Percentiles rank a stretch among this genome's conserved stretches.
Conservation (phyloP, 2,329 filamentous ascomycete species). For the Microcyclospora pomicola region DNA sequence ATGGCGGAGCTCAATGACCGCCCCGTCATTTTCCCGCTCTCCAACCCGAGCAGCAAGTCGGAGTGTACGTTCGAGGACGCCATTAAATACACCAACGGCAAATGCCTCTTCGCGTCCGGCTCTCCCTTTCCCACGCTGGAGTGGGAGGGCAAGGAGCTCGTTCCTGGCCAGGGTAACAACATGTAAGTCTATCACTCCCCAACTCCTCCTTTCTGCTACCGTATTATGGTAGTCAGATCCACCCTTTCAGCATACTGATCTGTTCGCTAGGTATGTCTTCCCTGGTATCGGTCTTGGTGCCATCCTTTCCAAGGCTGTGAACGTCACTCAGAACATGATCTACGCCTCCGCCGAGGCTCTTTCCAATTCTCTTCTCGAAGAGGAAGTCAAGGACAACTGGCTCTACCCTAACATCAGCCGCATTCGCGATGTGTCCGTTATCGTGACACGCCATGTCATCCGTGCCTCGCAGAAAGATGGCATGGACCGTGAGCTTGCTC, state of each 20-base stretch:
- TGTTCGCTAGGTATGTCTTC: conserved; percentile 74
- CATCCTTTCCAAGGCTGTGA: conserved; percentile 76
- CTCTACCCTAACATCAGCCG: conserved; percentile 82
- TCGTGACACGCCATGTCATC: conserved; percentile 85
- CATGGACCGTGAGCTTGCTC: conserved; percentile 38
- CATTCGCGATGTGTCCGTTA: conserved; percentile 76
- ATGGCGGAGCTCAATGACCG: conserved; percentile 50
- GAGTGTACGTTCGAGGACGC: conserved; percentile 97
- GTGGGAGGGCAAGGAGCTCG: conserved; percentile 31
- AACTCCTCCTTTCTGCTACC: conserved; percentile 1
- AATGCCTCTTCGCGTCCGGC: conserved; percentile 84
- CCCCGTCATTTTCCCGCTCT: conserved; percentile 74
- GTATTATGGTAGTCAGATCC: background rate
- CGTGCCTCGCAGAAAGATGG: conserved; percentile 74
- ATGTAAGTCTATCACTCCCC: conserved; percentile 28
- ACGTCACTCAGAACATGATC: conserved; percentile 89
- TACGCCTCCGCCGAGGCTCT: conserved; percentile 82
- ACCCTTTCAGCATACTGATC: background rate
- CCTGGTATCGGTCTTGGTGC: conserved; percentile 87
- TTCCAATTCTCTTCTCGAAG: conserved; percentile 59
- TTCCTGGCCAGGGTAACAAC: conserved; percentile 56
- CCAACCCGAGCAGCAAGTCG: conserved; percentile 90
- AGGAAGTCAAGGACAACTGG: conserved; percentile 70
- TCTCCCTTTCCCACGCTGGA: conserved; percentile 69
- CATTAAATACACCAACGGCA: conserved; percentile 78